These are phyloP conservation scores for Dendrostoma leiphaemia DNA, from an alignment of 2,329 filamentous ascomycete species.

Conservation along the genomic window DNA sequence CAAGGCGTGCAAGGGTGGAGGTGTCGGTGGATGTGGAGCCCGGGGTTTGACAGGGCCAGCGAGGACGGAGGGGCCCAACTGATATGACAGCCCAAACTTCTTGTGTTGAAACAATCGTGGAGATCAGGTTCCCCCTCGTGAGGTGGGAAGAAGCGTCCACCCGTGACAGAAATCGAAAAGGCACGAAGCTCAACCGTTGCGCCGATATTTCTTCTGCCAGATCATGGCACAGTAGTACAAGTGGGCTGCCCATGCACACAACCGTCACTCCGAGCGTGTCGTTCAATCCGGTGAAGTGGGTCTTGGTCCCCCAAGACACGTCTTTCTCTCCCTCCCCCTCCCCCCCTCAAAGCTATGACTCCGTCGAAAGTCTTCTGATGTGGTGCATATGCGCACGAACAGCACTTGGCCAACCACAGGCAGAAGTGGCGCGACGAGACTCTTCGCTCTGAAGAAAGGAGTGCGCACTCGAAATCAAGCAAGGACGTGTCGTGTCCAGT, in stretches of 20 bases:
- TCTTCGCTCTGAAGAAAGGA: no score
- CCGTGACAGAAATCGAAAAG: not conserved
- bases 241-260: not conserved
- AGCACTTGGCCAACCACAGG: not conserved
- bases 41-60: not conserved
- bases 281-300: not conserved
- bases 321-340: not conserved
- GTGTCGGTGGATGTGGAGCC: not conserved
- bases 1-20: not conserved
- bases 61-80: not conserved
- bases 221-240: not conserved
- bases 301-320: not conserved
- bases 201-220: not conserved
- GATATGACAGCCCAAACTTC: no score
- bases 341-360: not conserved
- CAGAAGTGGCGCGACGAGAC: slow-evolving; percentile 2
- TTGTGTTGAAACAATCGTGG: no score
- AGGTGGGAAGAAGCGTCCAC: no score
- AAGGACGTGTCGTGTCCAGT: not conserved
- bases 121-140: no score
- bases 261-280: slow-evolving; percentile 1
- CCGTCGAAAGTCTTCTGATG: not conserved
- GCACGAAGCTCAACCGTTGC: not conserved
- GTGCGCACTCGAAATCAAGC: not conserved
- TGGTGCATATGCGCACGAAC: not conserved